Base-by-base conservation (phyloP, 306 rosid species). In the Prunus campanulata region DNA sequence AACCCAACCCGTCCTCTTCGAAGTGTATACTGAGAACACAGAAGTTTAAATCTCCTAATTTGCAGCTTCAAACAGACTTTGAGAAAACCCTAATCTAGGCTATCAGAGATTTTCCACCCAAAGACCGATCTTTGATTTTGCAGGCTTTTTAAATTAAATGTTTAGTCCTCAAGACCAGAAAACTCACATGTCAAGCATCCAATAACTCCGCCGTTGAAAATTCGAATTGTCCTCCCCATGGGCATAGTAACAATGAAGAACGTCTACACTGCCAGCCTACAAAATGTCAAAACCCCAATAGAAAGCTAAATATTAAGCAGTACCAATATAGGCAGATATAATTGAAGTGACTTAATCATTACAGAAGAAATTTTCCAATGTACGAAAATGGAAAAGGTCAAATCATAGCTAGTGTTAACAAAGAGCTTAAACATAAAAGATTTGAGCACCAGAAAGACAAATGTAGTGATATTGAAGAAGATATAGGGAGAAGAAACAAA, bases 141-240 rank as follows among this genome's bases (percentile, higher is more conserved):
- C 61, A 69, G 7, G 47, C 44, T 25, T 15, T 69, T 27, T 2
- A 24, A 50, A 68, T 52, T 10, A 27, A 50, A 47, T 52, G 29
- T 29, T 9, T 12, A 56, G 50, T 13, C 44, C 61, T 70, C 32
- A 81, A 42, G 44, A 29, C 60, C 52, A 70, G 78, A 74, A 66
- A 68, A 81, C 91, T 85, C 74, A 91, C 94, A 65, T 75, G 75
- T 91, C 94, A 82, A 91, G 91, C 94, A 91, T 83, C 97, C 97
- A 89, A 83, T 86, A 89, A 80, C 97, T 85, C 81, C 94, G 85
- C 18, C 97, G 85, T 82, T 87, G 94, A 80, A 91, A 91, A 76
- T 75, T 81, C 30, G 83, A 82, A 77, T 87, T 85, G 67, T 86
- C 94, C 86, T 91, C 94, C 54, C 97, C 90, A 70, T 89, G 97